Percentiles rank a stretch among this genome's conserved stretches.
phyloP scores from a whole-genome alignment of 441 rosid species.

The Adansonia rubrostipa region DNA sequence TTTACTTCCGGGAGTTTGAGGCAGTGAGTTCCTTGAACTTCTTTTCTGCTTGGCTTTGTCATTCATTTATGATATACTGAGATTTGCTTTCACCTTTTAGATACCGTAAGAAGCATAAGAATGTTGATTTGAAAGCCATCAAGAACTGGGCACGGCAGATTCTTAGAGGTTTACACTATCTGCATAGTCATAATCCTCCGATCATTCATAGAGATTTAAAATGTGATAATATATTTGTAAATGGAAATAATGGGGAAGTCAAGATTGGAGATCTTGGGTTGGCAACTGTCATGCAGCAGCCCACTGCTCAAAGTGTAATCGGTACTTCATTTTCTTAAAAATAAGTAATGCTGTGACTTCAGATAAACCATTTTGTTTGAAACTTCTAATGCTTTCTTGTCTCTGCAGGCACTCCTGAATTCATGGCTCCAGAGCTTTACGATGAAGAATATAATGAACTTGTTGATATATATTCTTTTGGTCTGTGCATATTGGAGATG shows the following conservation, averaged over 20 bases:
- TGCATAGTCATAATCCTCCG: conserved; percentile 69
- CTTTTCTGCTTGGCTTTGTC: neutral
- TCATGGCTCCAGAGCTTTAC: conserved; percentile 93
- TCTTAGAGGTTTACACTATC: conserved; percentile 67
- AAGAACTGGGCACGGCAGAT: conserved; percentile 88
- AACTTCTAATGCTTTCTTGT: conserved; percentile 7
- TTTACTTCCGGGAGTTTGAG: conserved; percentile 81
- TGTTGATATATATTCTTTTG: conserved; percentile 83
- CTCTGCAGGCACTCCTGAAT: conserved; percentile 71
- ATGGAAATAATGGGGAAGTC: conserved; percentile 81
- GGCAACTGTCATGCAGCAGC: conserved; percentile 81
- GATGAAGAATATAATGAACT: conserved; percentile 87
- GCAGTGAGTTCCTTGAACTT: conserved; percentile 47
- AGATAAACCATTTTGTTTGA: conserved; percentile 6
- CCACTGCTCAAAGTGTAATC: conserved; percentile 78
- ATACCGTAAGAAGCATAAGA: conserved; percentile 72
- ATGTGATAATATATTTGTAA: conserved; percentile 82
- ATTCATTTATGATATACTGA: neutral
- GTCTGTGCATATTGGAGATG: conserved; percentile 88
- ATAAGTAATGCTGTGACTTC: neutral
- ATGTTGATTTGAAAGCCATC: conserved; percentile 70
- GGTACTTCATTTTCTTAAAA: conserved; percentile 48
- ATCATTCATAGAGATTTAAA: conserved; percentile 80
- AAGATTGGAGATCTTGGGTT: conserved; percentile 92
- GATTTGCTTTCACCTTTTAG: conserved; percentile 30